Evolutionary conservation across 192 early-diverging fungal genomes (phyloP), one percentile per base, ranked within the genome.

Genomic region (Coemansia asiatica): DNA sequence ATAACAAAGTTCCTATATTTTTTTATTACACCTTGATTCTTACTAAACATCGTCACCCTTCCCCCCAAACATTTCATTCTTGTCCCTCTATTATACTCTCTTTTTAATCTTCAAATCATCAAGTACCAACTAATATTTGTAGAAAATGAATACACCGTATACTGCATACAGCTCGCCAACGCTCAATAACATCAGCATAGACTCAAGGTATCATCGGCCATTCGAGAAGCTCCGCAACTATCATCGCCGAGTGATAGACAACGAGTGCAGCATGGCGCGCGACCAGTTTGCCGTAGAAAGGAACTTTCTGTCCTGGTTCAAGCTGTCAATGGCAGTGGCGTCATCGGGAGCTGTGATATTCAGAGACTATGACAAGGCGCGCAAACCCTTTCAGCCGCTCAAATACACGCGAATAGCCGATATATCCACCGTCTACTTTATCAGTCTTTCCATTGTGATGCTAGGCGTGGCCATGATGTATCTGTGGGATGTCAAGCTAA

Each of bases 271-370:
- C 56, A 74, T 80, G 72, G 77, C 77, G 16, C 72, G 77, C 27
- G 77, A 80, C 63, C 77, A 80, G 59, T 75, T 80, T 68, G 77
- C 77, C 0, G 65, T 57, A 4, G 77, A 80, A 48, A 68, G 77
- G 35, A 80, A 74, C 59, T 80, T 80, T 64, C 69, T 80, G 46
- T 67, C 77, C 19, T 80, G 77, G 77, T 25, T 74, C 36, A 80
- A 80, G 60, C 64, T 80, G 19, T 26, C 72, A 2, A 68, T 80
- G 72, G 53, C 63, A 0, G 19, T 75, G 2, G 68, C 61, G 7
- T 65, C 55, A 7, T 80, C 77, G 21, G 65, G 53, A 2, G 44
- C 62, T 1, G 40, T 75, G 10, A 71, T 75, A 4, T 61, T 68
- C 21, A 40, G 44, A 1, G 54, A 53, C 25, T 22, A 29, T 3